Percentiles rank a stretch among this genome's conserved stretches.
These are phyloP conservation scores for Cordyceps javanica DNA, from an alignment of 2,329 filamentous ascomycete species.

Conservation along the genomic window DNA sequence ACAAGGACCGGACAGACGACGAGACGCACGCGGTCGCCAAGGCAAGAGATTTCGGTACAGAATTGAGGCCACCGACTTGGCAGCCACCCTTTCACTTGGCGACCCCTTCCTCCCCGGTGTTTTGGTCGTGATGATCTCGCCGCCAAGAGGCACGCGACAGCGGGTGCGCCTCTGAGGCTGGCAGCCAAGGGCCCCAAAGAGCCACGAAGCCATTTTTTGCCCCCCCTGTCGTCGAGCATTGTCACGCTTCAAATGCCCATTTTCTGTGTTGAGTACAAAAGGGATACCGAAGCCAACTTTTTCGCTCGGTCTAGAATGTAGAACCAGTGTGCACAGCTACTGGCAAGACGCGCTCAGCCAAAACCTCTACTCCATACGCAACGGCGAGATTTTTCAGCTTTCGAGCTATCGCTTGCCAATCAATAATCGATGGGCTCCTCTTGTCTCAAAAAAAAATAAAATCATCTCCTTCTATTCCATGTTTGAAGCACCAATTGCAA, in stretches of 20 bases:
- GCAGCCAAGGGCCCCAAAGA: neutral
- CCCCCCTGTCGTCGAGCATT: too few species aligned
- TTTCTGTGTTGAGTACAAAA: neutral
- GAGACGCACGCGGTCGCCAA: neutral
- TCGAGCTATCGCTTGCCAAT: neutral
- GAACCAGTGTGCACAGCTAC: neutral
- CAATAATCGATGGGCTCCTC: neutral
- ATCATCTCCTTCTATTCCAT: too few species aligned
- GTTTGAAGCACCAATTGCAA: neutral
- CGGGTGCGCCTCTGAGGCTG: neutral
- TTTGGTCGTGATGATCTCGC: neutral
- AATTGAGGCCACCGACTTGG: neutral
- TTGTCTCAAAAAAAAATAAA: too few species aligned
- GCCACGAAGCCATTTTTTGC: neutral
- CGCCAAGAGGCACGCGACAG: slow-evolving; percentile 4
- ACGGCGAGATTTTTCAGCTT: neutral
- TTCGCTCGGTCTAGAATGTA: neutral
- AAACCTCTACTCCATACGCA: neutral
- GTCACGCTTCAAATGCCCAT: neutral
- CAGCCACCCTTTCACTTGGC: neutral
- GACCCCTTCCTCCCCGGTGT: neutral
- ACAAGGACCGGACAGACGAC: too few species aligned
- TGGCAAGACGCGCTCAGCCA: neutral
- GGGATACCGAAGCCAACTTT: neutral
- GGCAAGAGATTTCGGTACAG: neutral